Conservation (phyloP, 169 alveolate species). For the Cryptosporidium sp. region DNA sequence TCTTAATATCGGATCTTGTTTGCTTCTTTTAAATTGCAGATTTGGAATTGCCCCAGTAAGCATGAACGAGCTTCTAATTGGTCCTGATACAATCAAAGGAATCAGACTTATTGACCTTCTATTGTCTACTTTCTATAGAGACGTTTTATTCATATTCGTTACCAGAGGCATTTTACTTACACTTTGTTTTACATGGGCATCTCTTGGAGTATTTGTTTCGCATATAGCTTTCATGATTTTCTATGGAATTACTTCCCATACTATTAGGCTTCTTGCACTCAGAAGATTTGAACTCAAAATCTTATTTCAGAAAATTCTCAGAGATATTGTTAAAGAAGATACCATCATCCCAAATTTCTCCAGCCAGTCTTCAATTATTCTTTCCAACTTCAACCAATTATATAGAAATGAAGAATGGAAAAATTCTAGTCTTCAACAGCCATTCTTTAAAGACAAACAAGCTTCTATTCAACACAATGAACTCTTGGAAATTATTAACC, state of each 20-base stretch:
- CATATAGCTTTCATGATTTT: constrained; percentile 59
- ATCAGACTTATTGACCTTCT: constrained; percentile 72
- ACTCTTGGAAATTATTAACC: constrained; percentile 40
- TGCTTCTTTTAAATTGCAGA: constrained; percentile 74
- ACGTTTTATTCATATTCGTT: constrained; percentile 50
- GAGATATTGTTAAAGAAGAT: constrained; percentile 59
- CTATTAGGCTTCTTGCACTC: constrained; percentile 72
- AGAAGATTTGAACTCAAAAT: constrained; percentile 77
- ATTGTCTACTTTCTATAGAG: constrained; percentile 65
- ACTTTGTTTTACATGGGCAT: constrained; percentile 76
- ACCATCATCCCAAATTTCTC: neutral
- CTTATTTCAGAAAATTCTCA: constrained; percentile 61
- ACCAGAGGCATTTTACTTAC: constrained; percentile 74
- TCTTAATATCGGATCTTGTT: constrained; percentile 54
- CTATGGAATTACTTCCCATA: constrained; percentile 73
- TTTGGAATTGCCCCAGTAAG: constrained; percentile 77
- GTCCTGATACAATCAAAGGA: constrained; percentile 78
- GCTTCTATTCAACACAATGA: constrained; percentile 3
- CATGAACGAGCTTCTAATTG: constrained; percentile 75
- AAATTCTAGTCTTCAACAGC: constrained; percentile 9
- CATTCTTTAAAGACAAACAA: constrained; percentile 14
- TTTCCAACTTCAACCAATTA: neutral
- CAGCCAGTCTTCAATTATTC: constrained; percentile 1
- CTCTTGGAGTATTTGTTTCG: constrained; percentile 73
- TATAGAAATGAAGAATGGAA: constrained; percentile 57